A percentile compares a stretch with the other conserved stretches of the same genome.
phyloP scores from a whole-genome alignment of 805 yeast species.

The Huiozyma sinensis region DNA sequence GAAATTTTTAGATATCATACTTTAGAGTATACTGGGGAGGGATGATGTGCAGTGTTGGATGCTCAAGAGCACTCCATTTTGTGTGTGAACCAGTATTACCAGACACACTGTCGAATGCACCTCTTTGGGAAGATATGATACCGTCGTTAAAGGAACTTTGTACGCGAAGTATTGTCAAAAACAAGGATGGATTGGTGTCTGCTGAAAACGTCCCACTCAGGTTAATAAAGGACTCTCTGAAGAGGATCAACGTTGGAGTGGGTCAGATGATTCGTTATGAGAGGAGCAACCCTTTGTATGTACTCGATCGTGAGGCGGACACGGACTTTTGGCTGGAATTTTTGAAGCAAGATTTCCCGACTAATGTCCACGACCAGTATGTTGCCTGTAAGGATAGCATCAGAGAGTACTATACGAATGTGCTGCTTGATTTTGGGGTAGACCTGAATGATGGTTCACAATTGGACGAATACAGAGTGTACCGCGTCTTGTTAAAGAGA shows the following conservation, averaged over 20 bases:
- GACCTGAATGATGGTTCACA: neutral
- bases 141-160: constrained; percentile 11
- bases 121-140: neutral
- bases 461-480: neutral
- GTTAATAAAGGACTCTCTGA: constrained; percentile 23
- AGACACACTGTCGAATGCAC: no score
- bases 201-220: constrained; percentile 27
- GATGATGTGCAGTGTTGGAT: no score
- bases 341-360: constrained; percentile 28
- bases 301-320: constrained; percentile 26
- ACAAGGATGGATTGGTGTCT: constrained; percentile 8
- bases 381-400: constrained; percentile 20
- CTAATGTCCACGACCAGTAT: constrained; percentile 25
- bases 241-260: constrained; percentile 21
- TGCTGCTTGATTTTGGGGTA: neutral
- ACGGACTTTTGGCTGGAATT: constrained; percentile 29
- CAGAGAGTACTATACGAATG: constrained; percentile 4
- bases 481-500: neutral
- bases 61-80: no score
- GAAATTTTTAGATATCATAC: no score
- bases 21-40: no score
- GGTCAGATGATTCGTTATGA: constrained; percentile 29
- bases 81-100: no score
- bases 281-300: constrained; percentile 20
- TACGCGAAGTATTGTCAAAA: constrained; percentile 2